phyloP scores from a whole-genome alignment of 371 early-diverging fungal species.

The Rhizopus delemar region DNA sequence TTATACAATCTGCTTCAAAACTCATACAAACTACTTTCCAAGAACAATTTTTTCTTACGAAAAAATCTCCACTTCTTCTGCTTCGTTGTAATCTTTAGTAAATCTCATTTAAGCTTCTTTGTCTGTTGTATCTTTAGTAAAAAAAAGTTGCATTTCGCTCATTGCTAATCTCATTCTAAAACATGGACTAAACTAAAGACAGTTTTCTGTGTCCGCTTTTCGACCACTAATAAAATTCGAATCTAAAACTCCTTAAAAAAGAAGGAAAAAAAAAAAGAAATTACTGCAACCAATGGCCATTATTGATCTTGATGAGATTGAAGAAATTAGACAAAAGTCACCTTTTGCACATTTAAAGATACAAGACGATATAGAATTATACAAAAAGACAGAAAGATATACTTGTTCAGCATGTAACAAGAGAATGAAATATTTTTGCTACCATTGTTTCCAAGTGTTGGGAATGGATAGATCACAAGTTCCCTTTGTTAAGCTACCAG shows the following conservation, averaged over 20 bases:
- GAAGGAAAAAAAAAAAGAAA: slow-evolving; percentile 12
- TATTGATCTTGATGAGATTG: slow-evolving; percentile 10
- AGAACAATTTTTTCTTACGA: no score
- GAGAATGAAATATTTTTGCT: slow-evolving; percentile 74
- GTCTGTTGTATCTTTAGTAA: no score
- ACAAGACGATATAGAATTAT: slow-evolving; percentile 40
- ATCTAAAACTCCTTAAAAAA: neutral
- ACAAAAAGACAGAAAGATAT: slow-evolving; percentile 35
- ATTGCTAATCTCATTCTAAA: no score
- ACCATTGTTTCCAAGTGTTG: slow-evolving; percentile 63
- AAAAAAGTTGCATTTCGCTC: no score
- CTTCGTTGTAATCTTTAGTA: no score
- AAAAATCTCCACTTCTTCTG: no score
- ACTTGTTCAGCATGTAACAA: slow-evolving; percentile 63
- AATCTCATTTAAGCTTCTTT: no score
- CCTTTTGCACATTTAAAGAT: slow-evolving; percentile 46
- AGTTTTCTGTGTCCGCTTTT: no score
- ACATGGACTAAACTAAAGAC: no score
- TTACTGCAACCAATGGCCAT: neutral
- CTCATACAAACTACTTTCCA: no score
- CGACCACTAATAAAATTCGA: no score
- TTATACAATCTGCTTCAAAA: no score
- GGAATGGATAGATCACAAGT: slow-evolving; percentile 54
- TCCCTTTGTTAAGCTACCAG: slow-evolving; percentile 73
- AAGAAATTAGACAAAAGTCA: slow-evolving; percentile 21